phyloP scores from a whole-genome alignment of 1,139 yeast species.

The Groenewaldozyma auringiensis region DNA sequence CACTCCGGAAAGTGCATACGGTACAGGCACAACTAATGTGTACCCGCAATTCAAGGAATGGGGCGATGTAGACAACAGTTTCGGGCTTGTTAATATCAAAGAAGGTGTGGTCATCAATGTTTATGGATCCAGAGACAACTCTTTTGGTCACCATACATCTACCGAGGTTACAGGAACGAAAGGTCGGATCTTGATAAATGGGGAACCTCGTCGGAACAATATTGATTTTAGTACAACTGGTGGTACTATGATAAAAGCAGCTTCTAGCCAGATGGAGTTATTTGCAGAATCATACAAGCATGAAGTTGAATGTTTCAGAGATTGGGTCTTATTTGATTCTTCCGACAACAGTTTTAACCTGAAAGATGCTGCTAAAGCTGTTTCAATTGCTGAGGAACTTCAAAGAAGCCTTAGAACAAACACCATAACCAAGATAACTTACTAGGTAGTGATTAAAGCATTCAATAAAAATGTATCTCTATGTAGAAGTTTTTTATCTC shows the following conservation, averaged over 20 bases:
- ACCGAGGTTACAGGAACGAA: conserved; percentile 17
- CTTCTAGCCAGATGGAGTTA: conserved; percentile 10
- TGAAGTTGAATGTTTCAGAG: conserved; percentile 16
- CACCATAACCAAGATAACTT: conserved; percentile 3
- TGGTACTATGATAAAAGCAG: conserved; percentile 12
- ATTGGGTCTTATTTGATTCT: conserved; percentile 14
- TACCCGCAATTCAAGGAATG: conserved; percentile 15
- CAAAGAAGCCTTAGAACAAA: conserved; percentile 10
- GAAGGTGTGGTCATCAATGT: conserved; percentile 8
- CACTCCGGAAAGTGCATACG: conserved; percentile 15
- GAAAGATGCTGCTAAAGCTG: conserved; percentile 20
- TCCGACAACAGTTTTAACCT: conserved; percentile 11
- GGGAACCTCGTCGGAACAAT: conserved; percentile 13
- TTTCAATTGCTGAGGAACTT: conserved; percentile 14
- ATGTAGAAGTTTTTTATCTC: not conserved
- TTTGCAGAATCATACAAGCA: conserved; percentile 13
- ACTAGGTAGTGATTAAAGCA: not conserved
- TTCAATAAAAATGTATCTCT: not conserved
- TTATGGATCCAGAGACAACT: conserved; percentile 15
- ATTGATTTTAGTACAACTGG: conserved; percentile 13
- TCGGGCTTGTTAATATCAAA: conserved; percentile 14
- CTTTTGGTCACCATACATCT: conserved; percentile 17
- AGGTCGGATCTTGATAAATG: conserved; percentile 14
- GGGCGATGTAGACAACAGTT: conserved; percentile 19
- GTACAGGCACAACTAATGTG: conserved; percentile 16